phyloP scores from a whole-genome alignment of 768 basidiomycete genomes.

The Tulasnella sp. region DNA sequence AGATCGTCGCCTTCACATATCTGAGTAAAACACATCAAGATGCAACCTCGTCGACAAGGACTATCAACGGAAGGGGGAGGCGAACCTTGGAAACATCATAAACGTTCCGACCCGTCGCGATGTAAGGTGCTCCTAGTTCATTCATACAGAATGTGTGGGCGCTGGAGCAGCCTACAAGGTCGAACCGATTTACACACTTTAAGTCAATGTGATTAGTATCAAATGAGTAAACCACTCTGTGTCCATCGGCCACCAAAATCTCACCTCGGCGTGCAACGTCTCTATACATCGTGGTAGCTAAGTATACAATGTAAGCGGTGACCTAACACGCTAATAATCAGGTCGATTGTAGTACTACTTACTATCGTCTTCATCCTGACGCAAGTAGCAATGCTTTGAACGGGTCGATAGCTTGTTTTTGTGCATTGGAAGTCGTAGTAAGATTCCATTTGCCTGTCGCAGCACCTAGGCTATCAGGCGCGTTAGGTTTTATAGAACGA shows the following conservation, averaged over 20 bases:
- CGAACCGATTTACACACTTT: conserved; percentile 52
- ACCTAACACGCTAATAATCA: background rate
- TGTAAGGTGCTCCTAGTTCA: conserved; percentile 38
- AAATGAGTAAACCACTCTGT: background rate
- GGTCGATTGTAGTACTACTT: background rate
- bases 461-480: background rate
- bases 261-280: conserved; percentile 35
- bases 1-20: conserved; percentile 43
- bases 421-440: conserved; percentile 50
- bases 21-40: conserved; percentile 39
- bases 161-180: conserved; percentile 55
- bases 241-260: background rate
- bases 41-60: too few relatives aligned
- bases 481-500: background rate
- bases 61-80: too few relatives aligned
- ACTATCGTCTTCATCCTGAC: conserved; percentile 13
- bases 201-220: too few relatives aligned
- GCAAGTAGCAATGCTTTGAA: conserved; percentile 23
- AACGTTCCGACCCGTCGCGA: conserved; percentile 32
- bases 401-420: conserved; percentile 38
- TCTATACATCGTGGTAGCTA: conserved; percentile 61
- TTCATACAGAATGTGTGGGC: conserved; percentile 55
- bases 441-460: conserved; percentile 30
- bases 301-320: background rate
- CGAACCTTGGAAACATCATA: conserved; percentile 16